Conservation (phyloP, 495 filamentous ascomycete genomes). For the Lophium mytilinum region DNA sequence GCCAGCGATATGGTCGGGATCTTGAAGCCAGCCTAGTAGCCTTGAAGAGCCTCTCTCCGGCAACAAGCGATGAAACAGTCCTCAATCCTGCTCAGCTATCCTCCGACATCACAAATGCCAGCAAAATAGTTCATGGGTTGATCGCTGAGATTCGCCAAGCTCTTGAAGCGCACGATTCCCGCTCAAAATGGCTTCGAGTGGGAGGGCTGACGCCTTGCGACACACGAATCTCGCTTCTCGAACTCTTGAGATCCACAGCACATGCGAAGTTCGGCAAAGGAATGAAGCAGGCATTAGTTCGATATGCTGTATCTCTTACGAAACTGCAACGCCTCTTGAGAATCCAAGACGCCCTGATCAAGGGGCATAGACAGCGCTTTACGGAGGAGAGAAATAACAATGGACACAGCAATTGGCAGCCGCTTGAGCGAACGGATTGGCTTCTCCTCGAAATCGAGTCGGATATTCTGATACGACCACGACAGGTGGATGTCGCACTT, state of each 20-base stretch:
- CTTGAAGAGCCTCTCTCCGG: no score
- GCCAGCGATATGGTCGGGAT: slow-evolving; percentile 4
- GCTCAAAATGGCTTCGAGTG: slow-evolving; percentile 38
- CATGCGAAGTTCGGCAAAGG: slow-evolving; percentile 26
- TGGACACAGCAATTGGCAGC: slow-evolving; percentile 47
- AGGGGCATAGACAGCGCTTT: slow-evolving; percentile 9
- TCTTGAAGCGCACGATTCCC: slow-evolving; percentile 1
- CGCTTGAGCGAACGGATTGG: slow-evolving; percentile 42
- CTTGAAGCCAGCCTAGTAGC: not conserved
- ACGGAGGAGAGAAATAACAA: slow-evolving; percentile 17
- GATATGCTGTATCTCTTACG: slow-evolving; percentile 39
- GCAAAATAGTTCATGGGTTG: no score
- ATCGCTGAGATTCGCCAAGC: not conserved
- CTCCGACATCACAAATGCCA: no score
- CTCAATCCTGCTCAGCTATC: no score
- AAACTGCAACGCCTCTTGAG: slow-evolving; percentile 38
- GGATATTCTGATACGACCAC: slow-evolving; percentile 44
- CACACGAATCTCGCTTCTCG: slow-evolving; percentile 43
- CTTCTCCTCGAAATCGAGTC: slow-evolving; percentile 51
- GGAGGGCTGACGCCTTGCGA: slow-evolving; percentile 47
- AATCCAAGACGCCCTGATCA: slow-evolving; percentile 26
- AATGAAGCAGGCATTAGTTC: slow-evolving; percentile 41
- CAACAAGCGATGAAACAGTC: no score
- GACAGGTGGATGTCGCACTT: slow-evolving; percentile 45
- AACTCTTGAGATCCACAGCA: slow-evolving; percentile 41